These are phyloP conservation scores for Fusarium transvaalense DNA, from an alignment of 2,329 filamentous ascomycete genomes.

Conservation along the genomic window DNA sequence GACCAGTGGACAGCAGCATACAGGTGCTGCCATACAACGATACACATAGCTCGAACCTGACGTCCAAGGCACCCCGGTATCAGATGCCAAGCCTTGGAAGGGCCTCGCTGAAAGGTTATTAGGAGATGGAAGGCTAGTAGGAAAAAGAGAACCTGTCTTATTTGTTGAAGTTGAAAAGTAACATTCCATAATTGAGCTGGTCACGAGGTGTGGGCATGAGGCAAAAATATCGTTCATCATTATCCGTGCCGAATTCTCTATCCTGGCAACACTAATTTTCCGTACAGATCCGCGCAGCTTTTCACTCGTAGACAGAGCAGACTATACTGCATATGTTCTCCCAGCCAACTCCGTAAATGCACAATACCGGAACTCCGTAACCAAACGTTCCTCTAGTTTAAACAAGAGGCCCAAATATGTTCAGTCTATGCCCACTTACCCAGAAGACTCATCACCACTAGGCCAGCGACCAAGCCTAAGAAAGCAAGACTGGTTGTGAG, in stretches of 20 bases:
- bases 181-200: background rate
- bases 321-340: slow-evolving; percentile 11
- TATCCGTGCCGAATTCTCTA: slow-evolving; percentile 9
- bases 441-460: slow-evolving; percentile 77
- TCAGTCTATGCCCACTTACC: slow-evolving; percentile 77
- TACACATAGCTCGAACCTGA: slow-evolving; percentile 45
- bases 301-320: slow-evolving; percentile 5
- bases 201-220: background rate
- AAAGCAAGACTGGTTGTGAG: slow-evolving; percentile 64
- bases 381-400: slow-evolving; percentile 4
- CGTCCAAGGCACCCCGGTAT: slow-evolving; percentile 27
- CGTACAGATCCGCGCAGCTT: slow-evolving; percentile 12
- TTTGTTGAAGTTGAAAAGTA: background rate
- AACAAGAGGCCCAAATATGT: background rate
- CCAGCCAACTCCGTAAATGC: slow-evolving; percentile 29
- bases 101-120: background rate
- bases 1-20: slow-evolving; percentile 51
- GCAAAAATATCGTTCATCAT: slow-evolving; percentile 11
- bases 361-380: slow-evolving; percentile 20
- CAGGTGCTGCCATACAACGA: slow-evolving; percentile 52
- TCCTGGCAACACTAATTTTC: slow-evolving; percentile 20
- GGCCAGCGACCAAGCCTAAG: slow-evolving; percentile 68
- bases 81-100: slow-evolving; percentile 9
- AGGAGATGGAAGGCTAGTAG: background rate
- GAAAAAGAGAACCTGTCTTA: background rate